Percentiles rank a stretch among this genome's conserved stretches.
These are phyloP conservation scores for Thraustochytrium sp. DNA, from an alignment of 352 stramenopile species.

Conservation along the genomic window DNA sequence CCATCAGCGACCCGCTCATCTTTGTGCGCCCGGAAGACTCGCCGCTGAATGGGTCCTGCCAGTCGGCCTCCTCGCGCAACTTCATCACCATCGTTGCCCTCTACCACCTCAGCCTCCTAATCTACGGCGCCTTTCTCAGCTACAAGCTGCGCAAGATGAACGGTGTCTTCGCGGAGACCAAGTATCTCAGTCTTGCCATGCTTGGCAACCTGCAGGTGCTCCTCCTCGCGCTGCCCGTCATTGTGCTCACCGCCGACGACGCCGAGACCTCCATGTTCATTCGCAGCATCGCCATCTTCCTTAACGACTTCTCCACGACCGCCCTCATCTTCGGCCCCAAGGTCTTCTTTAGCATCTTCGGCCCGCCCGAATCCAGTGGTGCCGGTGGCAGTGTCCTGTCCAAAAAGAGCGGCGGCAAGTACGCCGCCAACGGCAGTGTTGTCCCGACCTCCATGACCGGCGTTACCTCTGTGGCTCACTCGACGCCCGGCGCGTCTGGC, in stretches of 20 bases:
- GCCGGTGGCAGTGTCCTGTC: background rate
- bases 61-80: background rate
- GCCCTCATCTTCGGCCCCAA: slow-evolving; percentile 23
- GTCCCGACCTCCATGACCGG: no score
- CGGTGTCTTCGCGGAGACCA: background rate
- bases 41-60: background rate
- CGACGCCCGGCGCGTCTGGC: no score
- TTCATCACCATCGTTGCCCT: slow-evolving; percentile 2
- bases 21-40: background rate
- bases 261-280: slow-evolving; percentile 17
- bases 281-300: background rate
- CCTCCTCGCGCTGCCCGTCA: background rate
- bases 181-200: slow-evolving; percentile 15
- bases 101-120: slow-evolving; percentile 1
- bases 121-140: slow-evolving; percentile 15
- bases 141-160: slow-evolving; percentile 25
- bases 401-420: no score
- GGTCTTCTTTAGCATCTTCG: background rate
- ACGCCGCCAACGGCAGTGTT: no score
- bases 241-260: background rate
- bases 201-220: slow-evolving; percentile 24
- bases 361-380: background rate
- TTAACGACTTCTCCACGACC: slow-evolving; percentile 30
- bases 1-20: background rate
- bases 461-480: no score